phyloP scores from a whole-genome alignment of 805 yeast genomes.

The Hanseniaspora valbyensis region DNA sequence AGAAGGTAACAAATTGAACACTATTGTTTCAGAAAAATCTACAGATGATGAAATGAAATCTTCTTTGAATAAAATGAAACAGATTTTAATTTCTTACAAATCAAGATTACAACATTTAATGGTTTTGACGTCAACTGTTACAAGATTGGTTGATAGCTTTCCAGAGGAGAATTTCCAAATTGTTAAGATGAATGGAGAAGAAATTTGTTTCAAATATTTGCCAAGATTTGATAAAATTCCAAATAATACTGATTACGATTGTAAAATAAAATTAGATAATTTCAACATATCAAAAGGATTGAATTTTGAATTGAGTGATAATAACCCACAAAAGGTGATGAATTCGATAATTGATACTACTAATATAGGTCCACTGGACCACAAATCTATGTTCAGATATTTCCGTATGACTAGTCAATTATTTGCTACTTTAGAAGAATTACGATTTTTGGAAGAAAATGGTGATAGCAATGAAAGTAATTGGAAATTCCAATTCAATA shows the following conservation, averaged over 20 bases:
- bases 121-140: slow-evolving; percentile 28
- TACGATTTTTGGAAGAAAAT: slow-evolving; percentile 7
- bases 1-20: background rate
- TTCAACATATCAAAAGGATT: slow-evolving; percentile 10
- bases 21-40: background rate
- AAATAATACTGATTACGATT: slow-evolving; percentile 23
- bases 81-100: slow-evolving; percentile 18
- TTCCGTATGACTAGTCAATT: slow-evolving; percentile 28
- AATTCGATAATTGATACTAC: slow-evolving; percentile 26
- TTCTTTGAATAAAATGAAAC: slow-evolving; percentile 10
- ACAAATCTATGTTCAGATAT: slow-evolving; percentile 29
- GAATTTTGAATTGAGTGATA: slow-evolving; percentile 24
- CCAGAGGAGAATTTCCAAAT: slow-evolving; percentile 27
- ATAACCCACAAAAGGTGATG: slow-evolving; percentile 28
- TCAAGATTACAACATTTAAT: slow-evolving; percentile 28
- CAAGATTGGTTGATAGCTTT: slow-evolving; percentile 27
- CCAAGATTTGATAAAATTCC: slow-evolving; percentile 17
- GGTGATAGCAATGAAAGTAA: background rate
- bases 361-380: slow-evolving; percentile 20
- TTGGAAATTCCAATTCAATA: background rate
- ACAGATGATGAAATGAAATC: slow-evolving; percentile 1
- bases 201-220: slow-evolving; percentile 29
- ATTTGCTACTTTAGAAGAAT: slow-evolving; percentile 21
- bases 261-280: slow-evolving; percentile 22
- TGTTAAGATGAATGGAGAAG: slow-evolving; percentile 27